phyloP scores from a whole-genome alignment of 1,284 basidiomycete species.

The Prillingera fragicola region DNA sequence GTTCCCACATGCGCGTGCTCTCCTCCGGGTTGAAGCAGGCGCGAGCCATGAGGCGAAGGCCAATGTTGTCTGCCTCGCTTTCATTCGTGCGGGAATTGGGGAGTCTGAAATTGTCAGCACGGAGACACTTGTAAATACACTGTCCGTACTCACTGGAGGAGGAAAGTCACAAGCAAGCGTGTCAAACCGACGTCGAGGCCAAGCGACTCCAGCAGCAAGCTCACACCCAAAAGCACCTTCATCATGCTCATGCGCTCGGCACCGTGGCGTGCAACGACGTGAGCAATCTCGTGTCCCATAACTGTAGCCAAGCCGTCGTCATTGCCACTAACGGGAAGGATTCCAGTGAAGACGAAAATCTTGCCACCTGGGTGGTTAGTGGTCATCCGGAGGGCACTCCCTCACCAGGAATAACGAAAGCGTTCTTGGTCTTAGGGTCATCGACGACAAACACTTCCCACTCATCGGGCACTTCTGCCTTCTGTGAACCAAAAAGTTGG shows the following conservation, averaged over 20 bases:
- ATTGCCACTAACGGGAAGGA: slow-evolving; percentile 70
- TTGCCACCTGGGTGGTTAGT: slow-evolving; percentile 53
- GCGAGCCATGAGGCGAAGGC: slow-evolving; percentile 61
- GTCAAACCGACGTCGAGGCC: slow-evolving; percentile 59
- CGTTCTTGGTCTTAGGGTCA: slow-evolving; percentile 68
- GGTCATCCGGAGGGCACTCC: background rate
- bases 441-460: slow-evolving; percentile 69
- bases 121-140: background rate
- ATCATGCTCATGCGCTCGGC: slow-evolving; percentile 51
- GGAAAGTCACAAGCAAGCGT: slow-evolving; percentile 51
- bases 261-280: slow-evolving; percentile 53
- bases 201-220: slow-evolving; percentile 54
- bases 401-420: slow-evolving; percentile 68
- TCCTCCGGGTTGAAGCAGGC: slow-evolving; percentile 49
- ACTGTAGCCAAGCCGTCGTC: slow-evolving; percentile 82
- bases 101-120: slow-evolving; percentile 46
- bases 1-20: slow-evolving; percentile 65
- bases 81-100: slow-evolving; percentile 81
- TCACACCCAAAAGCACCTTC: slow-evolving; percentile 55
- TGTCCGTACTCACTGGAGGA: slow-evolving; percentile 52
- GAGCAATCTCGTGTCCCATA: slow-evolving; percentile 83
- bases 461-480: slow-evolving; percentile 13
- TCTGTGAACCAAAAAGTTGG: slow-evolving; percentile 21
- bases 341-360: slow-evolving; percentile 85
- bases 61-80: slow-evolving; percentile 75